A percentile compares a stretch with the other conserved stretches of the same genome.
Evolutionary conservation across 495 filamentous ascomycete species (phyloP).

Genomic region (Cairneyella variabilis): DNA sequence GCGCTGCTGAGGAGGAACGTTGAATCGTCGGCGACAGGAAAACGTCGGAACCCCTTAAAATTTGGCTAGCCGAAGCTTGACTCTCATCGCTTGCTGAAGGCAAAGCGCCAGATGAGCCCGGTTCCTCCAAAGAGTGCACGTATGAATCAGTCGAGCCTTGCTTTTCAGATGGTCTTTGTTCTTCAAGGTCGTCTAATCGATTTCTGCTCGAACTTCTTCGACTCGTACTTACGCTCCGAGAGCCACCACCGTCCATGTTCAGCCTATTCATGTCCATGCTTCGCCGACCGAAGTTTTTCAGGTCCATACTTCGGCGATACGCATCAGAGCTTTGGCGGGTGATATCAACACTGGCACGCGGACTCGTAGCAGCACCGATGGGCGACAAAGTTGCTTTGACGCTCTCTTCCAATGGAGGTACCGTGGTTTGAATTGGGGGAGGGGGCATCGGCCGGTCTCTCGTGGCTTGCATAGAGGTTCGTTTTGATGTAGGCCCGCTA

Average conservation of each 20-base stretch:
- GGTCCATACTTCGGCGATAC: conserved; percentile 37
- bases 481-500: conserved; percentile 4
- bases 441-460: conserved; percentile 6
- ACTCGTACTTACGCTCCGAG: conserved; percentile 56
- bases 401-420: conserved; percentile 51
- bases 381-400: conserved; percentile 64
- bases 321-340: conserved; percentile 45
- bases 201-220: conserved; percentile 43
- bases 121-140: conserved; percentile 68
- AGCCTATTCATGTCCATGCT: conserved; percentile 47
- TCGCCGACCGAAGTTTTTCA: conserved; percentile 40
- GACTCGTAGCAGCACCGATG: conserved; percentile 34
- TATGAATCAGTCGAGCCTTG: conserved; percentile 75
- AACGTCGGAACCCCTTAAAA: conserved; percentile 79
- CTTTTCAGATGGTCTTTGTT: conserved; percentile 46
- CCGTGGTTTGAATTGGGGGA: conserved; percentile 19
- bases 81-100: conserved; percentile 73
- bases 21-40: conserved; percentile 81
- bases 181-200: conserved; percentile 27
- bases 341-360: conserved; percentile 42
- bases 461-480: conserved; percentile 11
- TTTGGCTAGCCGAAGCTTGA: conserved; percentile 80
- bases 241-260: conserved; percentile 32
- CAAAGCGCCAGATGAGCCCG: conserved; percentile 51
- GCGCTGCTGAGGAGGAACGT: conserved; percentile 37